A percentile compares a stretch with the other conserved stretches of the same genome.
Conservation (phyloP, 2,329 filamentous ascomycete species). For the Metarhizium brunneum region DNA sequence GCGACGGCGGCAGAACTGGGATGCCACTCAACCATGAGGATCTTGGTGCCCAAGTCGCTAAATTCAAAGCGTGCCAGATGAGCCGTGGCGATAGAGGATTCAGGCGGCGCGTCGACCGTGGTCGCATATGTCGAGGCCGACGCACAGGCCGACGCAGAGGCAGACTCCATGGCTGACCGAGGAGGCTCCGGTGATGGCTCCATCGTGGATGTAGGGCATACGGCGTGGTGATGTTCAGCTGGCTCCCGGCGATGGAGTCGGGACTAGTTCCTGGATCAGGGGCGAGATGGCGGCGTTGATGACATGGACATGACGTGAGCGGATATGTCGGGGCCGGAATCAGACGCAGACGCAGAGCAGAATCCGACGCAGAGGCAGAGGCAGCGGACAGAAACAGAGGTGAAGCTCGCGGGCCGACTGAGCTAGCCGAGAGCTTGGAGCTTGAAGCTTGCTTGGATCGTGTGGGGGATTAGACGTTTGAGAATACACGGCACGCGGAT, state of each 20-base stretch:
- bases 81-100: constrained; percentile 14
- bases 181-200: constrained; percentile 23
- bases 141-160: neutral
- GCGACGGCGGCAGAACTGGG: constrained; percentile 8
- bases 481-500: too few species aligned
- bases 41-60: constrained; percentile 78
- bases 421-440: neutral
- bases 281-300: neutral
- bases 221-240: constrained; percentile 1
- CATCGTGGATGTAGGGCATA: constrained; percentile 9
- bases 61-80: constrained; percentile 72
- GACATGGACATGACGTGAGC: constrained; percentile 8
- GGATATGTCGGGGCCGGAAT: neutral
- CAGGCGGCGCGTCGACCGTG: constrained; percentile 2
- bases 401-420: neutral
- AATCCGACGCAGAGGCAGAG: neutral
- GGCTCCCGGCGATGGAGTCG: constrained; percentile 8
- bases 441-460: neutral
- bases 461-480: neutral
- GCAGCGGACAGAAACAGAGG: neutral
- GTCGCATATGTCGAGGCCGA: neutral
- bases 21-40: constrained; percentile 90
- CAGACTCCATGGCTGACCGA: constrained; percentile 17
- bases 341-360: neutral
- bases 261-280: constrained; percentile 5